Evolutionary conservation across 2,329 filamentous ascomycete genomes (phyloP).

Genomic region (Trichoderma arundinaceum): DNA sequence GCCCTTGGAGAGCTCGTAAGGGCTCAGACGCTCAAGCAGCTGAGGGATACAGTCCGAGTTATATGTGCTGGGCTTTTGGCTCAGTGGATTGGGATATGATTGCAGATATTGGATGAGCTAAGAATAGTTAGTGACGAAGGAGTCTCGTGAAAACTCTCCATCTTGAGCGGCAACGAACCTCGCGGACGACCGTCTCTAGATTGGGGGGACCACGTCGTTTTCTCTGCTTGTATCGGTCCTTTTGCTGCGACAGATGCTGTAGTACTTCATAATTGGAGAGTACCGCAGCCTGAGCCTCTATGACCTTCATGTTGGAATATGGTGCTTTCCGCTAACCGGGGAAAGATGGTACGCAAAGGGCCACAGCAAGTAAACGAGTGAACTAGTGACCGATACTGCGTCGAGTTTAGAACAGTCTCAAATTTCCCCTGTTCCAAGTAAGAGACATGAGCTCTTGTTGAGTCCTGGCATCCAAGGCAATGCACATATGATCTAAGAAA

Average conservation of each 20-base stretch:
- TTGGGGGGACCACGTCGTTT: constrained; percentile 62
- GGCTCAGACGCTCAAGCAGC: constrained; percentile 61
- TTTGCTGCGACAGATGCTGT: constrained; percentile 65
- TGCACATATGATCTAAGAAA: constrained; percentile 6
- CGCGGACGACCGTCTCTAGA: constrained; percentile 65
- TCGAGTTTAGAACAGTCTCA: background rate
- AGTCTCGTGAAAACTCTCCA: background rate
- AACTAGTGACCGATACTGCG: background rate
- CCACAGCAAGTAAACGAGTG: background rate
- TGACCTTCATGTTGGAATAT: constrained; percentile 63
- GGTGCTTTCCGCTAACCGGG: background rate
- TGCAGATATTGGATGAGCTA: constrained; percentile 67
- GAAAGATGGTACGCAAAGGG: background rate
- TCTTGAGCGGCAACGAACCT: constrained; percentile 55
- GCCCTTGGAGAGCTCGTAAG: constrained; percentile 68
- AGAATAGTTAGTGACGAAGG: background rate
- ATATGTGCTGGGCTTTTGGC: constrained; percentile 60
- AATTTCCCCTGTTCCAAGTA: no score
- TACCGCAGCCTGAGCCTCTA: constrained; percentile 72
- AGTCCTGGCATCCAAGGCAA: background rate
- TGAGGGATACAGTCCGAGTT: constrained; percentile 56
- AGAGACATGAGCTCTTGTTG: background rate
- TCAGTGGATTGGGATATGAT: constrained; percentile 61
- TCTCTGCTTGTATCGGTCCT: constrained; percentile 56
- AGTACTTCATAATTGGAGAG: constrained; percentile 78